Evolutionary conservation across 352 stramenopile species (phyloP), one percentile per base, ranked within the genome.

Genomic region (Phytopythium litorale): DNA sequence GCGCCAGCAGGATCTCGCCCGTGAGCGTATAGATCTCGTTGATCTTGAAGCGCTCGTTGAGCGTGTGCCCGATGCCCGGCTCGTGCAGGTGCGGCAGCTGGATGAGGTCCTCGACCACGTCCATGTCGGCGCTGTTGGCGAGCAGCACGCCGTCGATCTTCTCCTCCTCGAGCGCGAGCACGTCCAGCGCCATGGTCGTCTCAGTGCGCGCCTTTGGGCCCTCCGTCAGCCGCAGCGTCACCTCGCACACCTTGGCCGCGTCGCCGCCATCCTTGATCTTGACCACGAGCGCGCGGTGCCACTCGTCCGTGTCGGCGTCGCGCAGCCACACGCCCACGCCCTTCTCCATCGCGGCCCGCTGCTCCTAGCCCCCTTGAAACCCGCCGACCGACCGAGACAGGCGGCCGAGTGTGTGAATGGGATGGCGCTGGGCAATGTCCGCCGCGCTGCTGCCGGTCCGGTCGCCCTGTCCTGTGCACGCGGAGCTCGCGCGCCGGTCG

Each of bases 21-120:
- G 84, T 94, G 35, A 92, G 75, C 30, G 95, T 98, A 76, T 98
- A 98, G 63, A 98, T 98, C 66, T 98, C 79, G 67, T 97, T 95
- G 58, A 92, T 81, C 65, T 89, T 87, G 70, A 98, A 98, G 52
- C 95, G 85, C 64, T 96, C 83, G 50, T 92, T 90, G 19, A 98
- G 67, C 46, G 85, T 96, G 76, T 98, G 92, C 42, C 97, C 87
- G 66, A 98, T 98, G 25, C 92, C 91, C 6, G 94, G 91, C 66
- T 98, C 94, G 71, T 98, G 92, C 21, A 98, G 68, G 67, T 98
- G 89, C 21, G 91, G 92, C 18, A 98, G 68, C 64, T 89, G 85
- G 70, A 98, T 97, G 59, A 98, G 74, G 73, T 98, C 95, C 67
- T 96, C 87, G 43, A 95, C 85, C 40, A 92, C 70, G 68, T 94